These are phyloP conservation scores for Xylaria sp. DNA, from an alignment of 2,329 filamentous ascomycete species.

Conservation along the genomic window DNA sequence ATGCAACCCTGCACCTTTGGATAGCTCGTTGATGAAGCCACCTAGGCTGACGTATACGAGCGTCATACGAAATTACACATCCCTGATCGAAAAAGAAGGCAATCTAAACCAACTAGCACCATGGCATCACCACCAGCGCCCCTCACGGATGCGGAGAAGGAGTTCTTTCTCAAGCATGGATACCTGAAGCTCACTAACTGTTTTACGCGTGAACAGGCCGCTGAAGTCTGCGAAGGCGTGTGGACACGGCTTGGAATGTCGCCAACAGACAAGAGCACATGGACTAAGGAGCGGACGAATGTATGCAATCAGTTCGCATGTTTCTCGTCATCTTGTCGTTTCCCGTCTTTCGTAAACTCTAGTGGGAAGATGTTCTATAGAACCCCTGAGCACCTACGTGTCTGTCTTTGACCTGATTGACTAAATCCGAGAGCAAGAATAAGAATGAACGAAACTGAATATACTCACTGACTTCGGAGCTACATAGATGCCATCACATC, in stretches of 20 bases:
- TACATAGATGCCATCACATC: conserved; percentile 60
- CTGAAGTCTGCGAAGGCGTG: conserved; percentile 49
- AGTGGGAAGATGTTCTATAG: background rate
- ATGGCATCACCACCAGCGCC: conserved; percentile 39
- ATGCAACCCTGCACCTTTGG: background rate
- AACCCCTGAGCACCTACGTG: background rate
- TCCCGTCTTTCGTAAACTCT: background rate
- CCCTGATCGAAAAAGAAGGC: background rate
- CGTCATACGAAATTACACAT: background rate
- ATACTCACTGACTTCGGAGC: background rate
- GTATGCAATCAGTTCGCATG: conserved; percentile 38
- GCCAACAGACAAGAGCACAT: conserved; percentile 67
- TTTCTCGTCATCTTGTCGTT: background rate
- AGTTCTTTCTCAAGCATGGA: conserved; percentile 60
- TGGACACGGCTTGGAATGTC: conserved; percentile 72
- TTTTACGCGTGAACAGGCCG: conserved; percentile 43
- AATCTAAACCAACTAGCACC: background rate
- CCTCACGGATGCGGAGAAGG: conserved; percentile 40
- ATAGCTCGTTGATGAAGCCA: background rate
- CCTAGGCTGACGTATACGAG: background rate
- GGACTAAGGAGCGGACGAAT: conserved; percentile 65
- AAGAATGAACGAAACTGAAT: background rate
- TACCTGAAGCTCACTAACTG: conserved; percentile 59
- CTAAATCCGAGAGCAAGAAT: background rate
- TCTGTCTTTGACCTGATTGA: background rate